These are phyloP conservation scores for Pythium utonaiense DNA, from an alignment of 352 stramenopile species.

Conservation along the genomic window DNA sequence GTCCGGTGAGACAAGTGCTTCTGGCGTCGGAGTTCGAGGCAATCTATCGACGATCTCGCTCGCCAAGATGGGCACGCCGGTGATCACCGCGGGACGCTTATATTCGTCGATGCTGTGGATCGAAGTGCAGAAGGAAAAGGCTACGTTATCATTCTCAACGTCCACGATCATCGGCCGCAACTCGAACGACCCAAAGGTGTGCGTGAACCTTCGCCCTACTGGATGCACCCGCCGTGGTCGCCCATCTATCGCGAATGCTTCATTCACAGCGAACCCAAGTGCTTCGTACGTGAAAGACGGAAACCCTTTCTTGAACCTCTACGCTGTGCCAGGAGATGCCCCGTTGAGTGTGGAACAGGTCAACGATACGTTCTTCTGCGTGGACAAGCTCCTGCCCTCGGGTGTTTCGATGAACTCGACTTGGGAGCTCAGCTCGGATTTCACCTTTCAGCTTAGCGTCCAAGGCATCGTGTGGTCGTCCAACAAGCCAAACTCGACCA, in stretches of 20 bases:
- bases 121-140: constrained; percentile 50
- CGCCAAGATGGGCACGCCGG: constrained; percentile 52
- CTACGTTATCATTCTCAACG: constrained; percentile 76
- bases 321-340: constrained; percentile 52
- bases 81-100: constrained; percentile 36
- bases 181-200: constrained; percentile 65
- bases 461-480: constrained; percentile 45
- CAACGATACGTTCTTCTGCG: constrained; percentile 76
- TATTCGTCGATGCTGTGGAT: constrained; percentile 79
- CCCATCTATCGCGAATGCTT: constrained; percentile 42
- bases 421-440: constrained; percentile 66
- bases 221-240: constrained; percentile 49
- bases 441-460: constrained; percentile 77
- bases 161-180: constrained; percentile 63
- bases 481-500: constrained; percentile 21
- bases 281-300: constrained; percentile 69
- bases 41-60: constrained; percentile 49
- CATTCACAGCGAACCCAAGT: constrained; percentile 31
- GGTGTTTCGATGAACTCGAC: constrained; percentile 49
- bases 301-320: constrained; percentile 75
- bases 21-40: constrained; percentile 8
- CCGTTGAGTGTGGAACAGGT: constrained; percentile 40
- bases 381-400: constrained; percentile 62
- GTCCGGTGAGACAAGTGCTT: constrained; percentile 13
- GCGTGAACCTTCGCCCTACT: constrained; percentile 54